These are phyloP conservation scores for Colletotrichum cereale DNA, from an alignment of 2,329 filamentous ascomycete genomes.

Conservation along the genomic window DNA sequence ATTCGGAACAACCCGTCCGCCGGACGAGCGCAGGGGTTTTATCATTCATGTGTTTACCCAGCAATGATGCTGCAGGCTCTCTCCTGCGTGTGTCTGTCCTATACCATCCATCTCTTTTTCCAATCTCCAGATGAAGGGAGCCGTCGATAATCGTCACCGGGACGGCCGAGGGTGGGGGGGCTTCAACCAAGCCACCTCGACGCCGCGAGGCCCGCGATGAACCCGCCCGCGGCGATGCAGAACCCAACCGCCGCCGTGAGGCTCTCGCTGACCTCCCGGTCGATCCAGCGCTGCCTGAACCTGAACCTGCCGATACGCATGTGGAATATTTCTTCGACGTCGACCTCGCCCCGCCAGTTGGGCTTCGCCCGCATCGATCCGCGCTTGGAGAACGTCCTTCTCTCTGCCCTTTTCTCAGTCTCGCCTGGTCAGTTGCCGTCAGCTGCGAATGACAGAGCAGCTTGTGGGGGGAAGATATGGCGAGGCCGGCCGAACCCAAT, in stretches of 20 bases:
- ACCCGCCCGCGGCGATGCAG: slow-evolving; percentile 43
- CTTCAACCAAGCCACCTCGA: slow-evolving; percentile 28
- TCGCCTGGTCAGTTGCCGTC: slow-evolving; percentile 25
- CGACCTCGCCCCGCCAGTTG: slow-evolving; percentile 23
- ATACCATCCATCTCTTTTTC: background rate
- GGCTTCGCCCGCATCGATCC: slow-evolving; percentile 29
- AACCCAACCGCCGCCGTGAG: slow-evolving; percentile 44
- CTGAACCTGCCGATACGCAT: slow-evolving; percentile 50
- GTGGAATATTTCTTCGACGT: slow-evolving; percentile 48
- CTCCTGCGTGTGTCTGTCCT: background rate
- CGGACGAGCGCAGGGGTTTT: background rate
- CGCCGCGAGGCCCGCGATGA: slow-evolving; percentile 39
- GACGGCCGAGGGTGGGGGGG: background rate
- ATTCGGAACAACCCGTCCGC: background rate
- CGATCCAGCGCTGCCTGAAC: slow-evolving; percentile 49
- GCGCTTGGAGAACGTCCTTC: slow-evolving; percentile 23
- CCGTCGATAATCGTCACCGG: background rate
- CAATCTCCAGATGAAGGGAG: background rate
- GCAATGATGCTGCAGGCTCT: background rate
- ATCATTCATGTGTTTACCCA: too few relatives aligned
- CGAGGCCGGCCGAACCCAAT: background rate
- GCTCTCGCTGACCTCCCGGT: slow-evolving; percentile 45
- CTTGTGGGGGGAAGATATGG: too few relatives aligned
- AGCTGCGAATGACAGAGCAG: background rate
- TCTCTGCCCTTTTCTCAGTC: slow-evolving; percentile 35